Conservation (phyloP, 176 grass and related monocot species). For the sorghum (Sorghum bicolor) region Sorghum_bicolor_NCBIv3 NC_012870.2:2882501-2883000, state of each 20-base stretch:
- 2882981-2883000: not conserved
- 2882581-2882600: too few species aligned
- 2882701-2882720: not conserved
- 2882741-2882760: not conserved
- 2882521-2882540: too few species aligned
- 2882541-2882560: too few species aligned
- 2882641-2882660: too few species aligned
- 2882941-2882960: not conserved
- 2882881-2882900: not conserved
- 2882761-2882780: not conserved
- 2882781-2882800: not conserved
- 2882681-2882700: too few species aligned
- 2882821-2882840: too few species aligned
- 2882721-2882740: not conserved
- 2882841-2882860: not conserved
- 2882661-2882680: too few species aligned
- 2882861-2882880: not conserved
- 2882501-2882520: too few species aligned
- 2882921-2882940: not conserved
- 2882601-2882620: too few species aligned
- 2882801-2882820: not conserved
- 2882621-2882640: too few species aligned
- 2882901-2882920: not conserved
- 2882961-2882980: too few species aligned
- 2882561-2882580: too few species aligned